Base-by-base conservation (phyloP, 371 early-diverging fungal genomes). In the Mucor irregularis region DNA sequence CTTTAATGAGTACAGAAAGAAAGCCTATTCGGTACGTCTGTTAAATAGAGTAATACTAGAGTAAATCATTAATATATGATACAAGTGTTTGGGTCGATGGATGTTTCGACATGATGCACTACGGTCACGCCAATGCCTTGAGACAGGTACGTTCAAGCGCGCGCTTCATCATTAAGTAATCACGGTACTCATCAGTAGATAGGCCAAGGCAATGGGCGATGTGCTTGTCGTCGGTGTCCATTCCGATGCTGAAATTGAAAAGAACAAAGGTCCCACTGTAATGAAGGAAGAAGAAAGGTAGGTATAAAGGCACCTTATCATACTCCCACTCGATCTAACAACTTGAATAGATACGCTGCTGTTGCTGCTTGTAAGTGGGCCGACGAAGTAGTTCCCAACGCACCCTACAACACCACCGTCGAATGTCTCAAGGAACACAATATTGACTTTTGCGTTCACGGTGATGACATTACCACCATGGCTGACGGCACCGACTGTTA, bases 311-410 rank as follows among this genome's bases (percentile, higher is more conserved):
- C 11, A 11, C 34, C 34, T n/a, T 34, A 7, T 34, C 11, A 11
- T 34, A 13, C 8, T 13, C 34, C 11, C 11, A 7, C 34, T 34
- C 34, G 5, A 13, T 29, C 22, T 14, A 7, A 37, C 9, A 5
- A 17, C n/a, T n/a, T n/a, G n/a, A n/a, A 19, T 29, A 89, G 95
- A 61, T 94, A 95, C 67, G 95, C 91, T 17, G 92, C 95, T 28
- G 94, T 97, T 3, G 90, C 88, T 24, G 94, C 93, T 13, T 98
- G 98, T 83, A 96, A 95, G 68, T 98, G 97, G 97, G 97, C 87
- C 0, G 97, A 98, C 71, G 86, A 91, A 62, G 92, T 98, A 2
- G 95, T 96, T n/a, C 82, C 79, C 52, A 80, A 97, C 56, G 97
- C 97, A 16, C 99, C 99, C 5, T 99, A 96, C 73, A 80, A 90